phyloP scores from a whole-genome alignment of 2,329 filamentous ascomycete genomes.

The Clonostachys chloroleuca region DNA sequence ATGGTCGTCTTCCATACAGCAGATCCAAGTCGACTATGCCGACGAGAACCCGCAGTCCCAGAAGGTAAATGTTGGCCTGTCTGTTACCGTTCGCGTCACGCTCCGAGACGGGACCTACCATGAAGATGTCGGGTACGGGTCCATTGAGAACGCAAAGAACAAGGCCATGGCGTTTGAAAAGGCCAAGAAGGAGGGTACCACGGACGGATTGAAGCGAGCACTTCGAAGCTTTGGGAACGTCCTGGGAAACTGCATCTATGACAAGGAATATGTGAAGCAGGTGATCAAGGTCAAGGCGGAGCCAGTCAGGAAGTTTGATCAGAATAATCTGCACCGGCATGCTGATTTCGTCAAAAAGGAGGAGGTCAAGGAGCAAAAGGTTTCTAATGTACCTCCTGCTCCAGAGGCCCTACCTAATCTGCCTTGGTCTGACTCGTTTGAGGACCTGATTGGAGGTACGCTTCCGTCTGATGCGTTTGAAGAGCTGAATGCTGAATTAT shows the following conservation, averaged over 20 bases:
- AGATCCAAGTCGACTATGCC: constrained; percentile 92
- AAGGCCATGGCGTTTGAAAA: constrained; percentile 98
- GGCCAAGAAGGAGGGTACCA: constrained; percentile 96
- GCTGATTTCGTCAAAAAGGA: constrained; percentile 67
- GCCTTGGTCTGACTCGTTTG: constrained; percentile 39
- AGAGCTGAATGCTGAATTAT: constrained; percentile 26
- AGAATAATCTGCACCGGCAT: constrained; percentile 77
- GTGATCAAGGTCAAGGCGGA: constrained; percentile 85
- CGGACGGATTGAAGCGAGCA: constrained; percentile 86
- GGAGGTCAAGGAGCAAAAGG: constrained; percentile 12
- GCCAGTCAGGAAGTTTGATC: constrained; percentile 69
- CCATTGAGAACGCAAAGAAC: constrained; percentile 92
- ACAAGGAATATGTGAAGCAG: constrained; percentile 87
- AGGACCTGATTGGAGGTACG: constrained; percentile 45
- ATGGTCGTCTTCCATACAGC: constrained; percentile 94
- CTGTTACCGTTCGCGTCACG: constrained; percentile 86
- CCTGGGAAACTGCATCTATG: constrained; percentile 96
- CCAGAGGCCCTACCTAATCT: constrained; percentile 9
- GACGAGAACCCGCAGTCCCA: constrained; percentile 77
- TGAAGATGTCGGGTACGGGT: constrained; percentile 95
- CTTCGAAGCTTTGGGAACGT: constrained; percentile 93
- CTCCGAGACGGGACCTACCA: constrained; percentile 93
- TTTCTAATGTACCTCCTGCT: background rate
- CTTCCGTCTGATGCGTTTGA: constrained; percentile 27
- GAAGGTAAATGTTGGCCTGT: constrained; percentile 80